These are phyloP conservation scores for Naganishia onofrii DNA, from an alignment of 768 basidiomycete genomes.

Conservation along the genomic window DNA sequence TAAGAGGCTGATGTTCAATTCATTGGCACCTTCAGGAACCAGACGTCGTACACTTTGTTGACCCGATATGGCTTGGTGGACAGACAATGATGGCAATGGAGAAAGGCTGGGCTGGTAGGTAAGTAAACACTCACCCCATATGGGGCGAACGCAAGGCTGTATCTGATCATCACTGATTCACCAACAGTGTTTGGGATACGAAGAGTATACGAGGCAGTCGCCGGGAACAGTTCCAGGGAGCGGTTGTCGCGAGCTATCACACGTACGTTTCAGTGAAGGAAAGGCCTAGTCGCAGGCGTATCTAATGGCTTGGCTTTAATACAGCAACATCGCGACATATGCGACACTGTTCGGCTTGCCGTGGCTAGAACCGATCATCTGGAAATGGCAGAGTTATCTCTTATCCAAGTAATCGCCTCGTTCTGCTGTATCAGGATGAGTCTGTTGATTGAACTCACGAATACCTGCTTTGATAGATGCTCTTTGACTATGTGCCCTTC, in stretches of 20 bases:
- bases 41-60: slow-evolving; percentile 56
- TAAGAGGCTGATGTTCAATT: too few species aligned
- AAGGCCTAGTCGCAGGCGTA: not conserved
- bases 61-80: slow-evolving; percentile 58
- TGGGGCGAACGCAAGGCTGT: too few species aligned
- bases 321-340: slow-evolving; percentile 53
- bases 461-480: slow-evolving; percentile 35
- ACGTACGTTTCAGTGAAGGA: slow-evolving; percentile 42
- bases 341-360: slow-evolving; percentile 54
- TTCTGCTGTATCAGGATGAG: not conserved
- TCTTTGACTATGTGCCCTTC: slow-evolving; percentile 55
- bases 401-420: slow-evolving; percentile 44
- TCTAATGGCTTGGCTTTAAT: not conserved
- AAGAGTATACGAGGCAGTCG: slow-evolving; percentile 42
- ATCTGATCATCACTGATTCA: not conserved
- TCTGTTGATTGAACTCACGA: not conserved
- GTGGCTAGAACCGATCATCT: slow-evolving; percentile 54
- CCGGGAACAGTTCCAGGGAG: slow-evolving; percentile 45
- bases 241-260: slow-evolving; percentile 55
- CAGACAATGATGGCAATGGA: slow-evolving; percentile 55
- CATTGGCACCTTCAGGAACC: too few species aligned
- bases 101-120: slow-evolving; percentile 51
- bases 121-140: not conserved
- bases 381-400: slow-evolving; percentile 50
- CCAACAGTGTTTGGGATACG: slow-evolving; percentile 43